Percentiles rank a stretch among this genome's conserved stretches.
These are phyloP conservation scores for Xylaria sp. DNA, from an alignment of 2,329 filamentous ascomycete genomes.

Conservation along the genomic window DNA sequence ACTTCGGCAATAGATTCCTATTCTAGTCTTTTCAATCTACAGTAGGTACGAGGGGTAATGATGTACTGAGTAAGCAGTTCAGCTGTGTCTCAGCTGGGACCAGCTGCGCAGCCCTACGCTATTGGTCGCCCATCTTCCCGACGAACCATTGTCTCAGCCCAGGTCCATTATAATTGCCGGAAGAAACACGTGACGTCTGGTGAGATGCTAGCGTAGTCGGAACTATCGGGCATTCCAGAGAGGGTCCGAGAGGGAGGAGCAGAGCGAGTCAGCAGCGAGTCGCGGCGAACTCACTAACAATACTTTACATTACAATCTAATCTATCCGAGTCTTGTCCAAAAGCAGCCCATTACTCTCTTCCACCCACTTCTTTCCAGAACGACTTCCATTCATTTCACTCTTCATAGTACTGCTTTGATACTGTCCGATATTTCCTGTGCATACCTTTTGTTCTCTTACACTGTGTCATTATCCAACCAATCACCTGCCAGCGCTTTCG, in stretches of 20 bases:
- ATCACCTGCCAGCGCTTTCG: conserved; percentile 18
- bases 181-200: conserved; percentile 18
- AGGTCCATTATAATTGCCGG: background rate
- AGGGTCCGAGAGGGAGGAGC: background rate
- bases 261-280: conserved; percentile 3
- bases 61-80: background rate
- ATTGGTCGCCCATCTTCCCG: background rate
- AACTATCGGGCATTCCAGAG: conserved; percentile 24
- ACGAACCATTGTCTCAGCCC: background rate
- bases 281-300: conserved; percentile 15
- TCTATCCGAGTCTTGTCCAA: conserved; percentile 20
- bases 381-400: conserved; percentile 12
- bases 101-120: background rate
- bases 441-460: background rate
- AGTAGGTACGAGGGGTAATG: background rate
- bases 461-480: conserved; percentile 2
- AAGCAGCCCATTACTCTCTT: conserved; percentile 26
- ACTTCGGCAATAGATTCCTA: background rate
- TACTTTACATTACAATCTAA: background rate
- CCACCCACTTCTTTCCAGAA: conserved; percentile 21
- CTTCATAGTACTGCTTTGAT: conserved; percentile 2
- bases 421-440: conserved; percentile 14
- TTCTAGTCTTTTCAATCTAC: background rate
- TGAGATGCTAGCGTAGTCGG: conserved; percentile 11
- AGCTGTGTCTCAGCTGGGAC: background rate